Base-by-base conservation (phyloP, 2,329 filamentous ascomycete genomes). In the Diplodia intermedia region DNA sequence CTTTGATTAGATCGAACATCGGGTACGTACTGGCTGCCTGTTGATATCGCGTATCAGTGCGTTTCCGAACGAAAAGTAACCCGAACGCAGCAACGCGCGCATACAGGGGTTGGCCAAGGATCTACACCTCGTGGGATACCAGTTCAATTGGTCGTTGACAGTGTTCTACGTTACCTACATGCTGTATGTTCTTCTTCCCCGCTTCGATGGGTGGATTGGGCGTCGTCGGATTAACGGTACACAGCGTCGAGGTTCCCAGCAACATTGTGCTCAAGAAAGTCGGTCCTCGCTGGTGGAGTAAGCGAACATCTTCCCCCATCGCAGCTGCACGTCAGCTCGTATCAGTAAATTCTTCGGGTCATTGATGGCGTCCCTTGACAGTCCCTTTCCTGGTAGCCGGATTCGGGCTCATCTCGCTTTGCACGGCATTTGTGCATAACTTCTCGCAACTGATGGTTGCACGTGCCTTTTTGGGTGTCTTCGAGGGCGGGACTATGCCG, bases 141-240 rank as follows among this genome's bases (percentile, higher is more conserved):
- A 82, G 14, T 87, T 86, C 80, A 88, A 88, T 73, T 86, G 84
- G 80, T 83, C 85, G 0, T 82, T 86, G 0, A 86, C 85, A 63
- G 82, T 86, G 69, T 87, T 88, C 79, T 88, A 87, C 76, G 83
- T 88, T 69, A 74, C 85, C 67, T 88, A 88, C 75, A 79, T 86
- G 65, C 75, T 85, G 67, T 69, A 74, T 8, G 71, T 70, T 0
- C 75, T 2, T 68, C 76, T 1, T 74, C 75, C 2, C 77, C 31
- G 31, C 8, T 33, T 33, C 31, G 31, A 33, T 33, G 74, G n/a
- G 75, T 3, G 77, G 60, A 70, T 69, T 8, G 79, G 76, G 77
- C 75, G 0, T 73, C 77, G 1, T 73, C 6, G 8, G 5, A 15
- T 54, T 66, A 23, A 66, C 33, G 2, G 38, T 36, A 38, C 29